phyloP scores from a whole-genome alignment of 1,284 basidiomycete genomes.

The Leccinum pachyderme region DNA sequence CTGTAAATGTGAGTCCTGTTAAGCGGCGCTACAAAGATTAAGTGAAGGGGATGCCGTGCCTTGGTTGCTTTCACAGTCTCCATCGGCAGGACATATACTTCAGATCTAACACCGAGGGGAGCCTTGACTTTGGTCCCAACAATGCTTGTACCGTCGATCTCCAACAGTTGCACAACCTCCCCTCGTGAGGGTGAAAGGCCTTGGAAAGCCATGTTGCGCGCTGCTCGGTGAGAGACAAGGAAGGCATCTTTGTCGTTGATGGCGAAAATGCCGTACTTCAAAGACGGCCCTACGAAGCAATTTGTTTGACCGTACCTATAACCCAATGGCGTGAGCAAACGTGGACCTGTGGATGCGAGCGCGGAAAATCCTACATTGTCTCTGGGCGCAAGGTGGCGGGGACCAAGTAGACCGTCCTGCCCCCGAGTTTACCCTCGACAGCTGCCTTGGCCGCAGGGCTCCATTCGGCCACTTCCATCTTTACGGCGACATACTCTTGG shows the following conservation, averaged over 20 bases:
- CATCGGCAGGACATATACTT: slow-evolving; percentile 98
- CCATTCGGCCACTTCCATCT: slow-evolving; percentile 93
- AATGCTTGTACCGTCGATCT: slow-evolving; percentile 77
- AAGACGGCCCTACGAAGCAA: slow-evolving; percentile 89
- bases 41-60: slow-evolving; percentile 34
- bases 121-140: slow-evolving; percentile 92
- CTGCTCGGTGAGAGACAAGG: slow-evolving; percentile 87
- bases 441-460: slow-evolving; percentile 57
- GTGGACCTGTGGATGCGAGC: slow-evolving; percentile 5
- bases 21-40: slow-evolving; percentile 1
- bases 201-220: slow-evolving; percentile 98
- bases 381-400: slow-evolving; percentile 96
- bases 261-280: slow-evolving; percentile 93
- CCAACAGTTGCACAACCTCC: slow-evolving; percentile 68
- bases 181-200: slow-evolving; percentile 73
- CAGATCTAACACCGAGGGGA: slow-evolving; percentile 78
- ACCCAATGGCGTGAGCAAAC: slow-evolving; percentile 8
- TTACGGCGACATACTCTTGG: slow-evolving; percentile 94
- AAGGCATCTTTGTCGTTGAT: slow-evolving; percentile 87
- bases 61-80: slow-evolving; percentile 95
- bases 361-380: slow-evolving; percentile 70
- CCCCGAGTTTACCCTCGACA: slow-evolving; percentile 68
- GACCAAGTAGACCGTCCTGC: slow-evolving; percentile 87
- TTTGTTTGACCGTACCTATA: slow-evolving; percentile 96
- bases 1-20: slow-evolving; percentile 34